A percentile compares a stretch with the other conserved stretches of the same genome.
phyloP scores from a whole-genome alignment of 208 protist genomes.

The Jaenimonas drosophilae region DNA sequence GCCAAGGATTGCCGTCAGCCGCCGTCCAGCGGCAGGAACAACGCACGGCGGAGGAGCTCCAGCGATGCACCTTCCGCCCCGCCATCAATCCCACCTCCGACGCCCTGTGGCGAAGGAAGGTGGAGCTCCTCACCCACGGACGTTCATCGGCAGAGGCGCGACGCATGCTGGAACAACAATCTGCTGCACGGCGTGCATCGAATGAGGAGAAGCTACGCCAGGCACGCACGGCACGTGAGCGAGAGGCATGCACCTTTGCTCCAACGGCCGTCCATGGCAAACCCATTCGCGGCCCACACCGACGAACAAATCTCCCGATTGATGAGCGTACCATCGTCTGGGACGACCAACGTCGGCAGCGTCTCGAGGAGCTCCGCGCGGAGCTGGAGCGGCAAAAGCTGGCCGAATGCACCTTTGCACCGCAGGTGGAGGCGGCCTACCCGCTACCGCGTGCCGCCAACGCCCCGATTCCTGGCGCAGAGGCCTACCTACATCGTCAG shows the following conservation, averaged over 20 bases:
- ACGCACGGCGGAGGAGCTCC: slow-evolving; percentile 15
- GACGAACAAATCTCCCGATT: slow-evolving; percentile 22
- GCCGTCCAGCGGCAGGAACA: slow-evolving; percentile 13
- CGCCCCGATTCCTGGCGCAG: slow-evolving; percentile 20
- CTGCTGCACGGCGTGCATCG: too few relatives aligned
- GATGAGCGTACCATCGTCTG: slow-evolving; percentile 37
- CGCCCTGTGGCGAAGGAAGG: slow-evolving; percentile 32
- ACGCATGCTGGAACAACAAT: too few relatives aligned
- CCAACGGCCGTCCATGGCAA: too few relatives aligned
- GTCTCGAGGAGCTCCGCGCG: slow-evolving; percentile 19
- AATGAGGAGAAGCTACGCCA: too few relatives aligned
- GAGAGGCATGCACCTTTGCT: too few relatives aligned
- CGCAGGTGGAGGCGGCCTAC: slow-evolving; percentile 35
- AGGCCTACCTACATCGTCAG: slow-evolving; percentile 45
- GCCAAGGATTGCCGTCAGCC: background rate
- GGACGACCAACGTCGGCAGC: slow-evolving; percentile 33
- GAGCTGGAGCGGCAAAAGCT: slow-evolving; percentile 23
- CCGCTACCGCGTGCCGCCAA: slow-evolving; percentile 21
- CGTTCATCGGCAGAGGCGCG: slow-evolving; percentile 28
- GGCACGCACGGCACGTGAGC: too few relatives aligned
- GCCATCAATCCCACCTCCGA: slow-evolving; percentile 26
- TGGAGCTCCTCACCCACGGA: slow-evolving; percentile 31
- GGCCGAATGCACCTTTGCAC: slow-evolving; percentile 54
- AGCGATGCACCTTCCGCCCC: slow-evolving; percentile 40
- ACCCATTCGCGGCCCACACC: too few relatives aligned